Percentiles rank a stretch among this genome's conserved stretches.
Evolutionary conservation across 257 asterid species (phyloP).

Genomic region (Forsythia viridissima): DNA sequence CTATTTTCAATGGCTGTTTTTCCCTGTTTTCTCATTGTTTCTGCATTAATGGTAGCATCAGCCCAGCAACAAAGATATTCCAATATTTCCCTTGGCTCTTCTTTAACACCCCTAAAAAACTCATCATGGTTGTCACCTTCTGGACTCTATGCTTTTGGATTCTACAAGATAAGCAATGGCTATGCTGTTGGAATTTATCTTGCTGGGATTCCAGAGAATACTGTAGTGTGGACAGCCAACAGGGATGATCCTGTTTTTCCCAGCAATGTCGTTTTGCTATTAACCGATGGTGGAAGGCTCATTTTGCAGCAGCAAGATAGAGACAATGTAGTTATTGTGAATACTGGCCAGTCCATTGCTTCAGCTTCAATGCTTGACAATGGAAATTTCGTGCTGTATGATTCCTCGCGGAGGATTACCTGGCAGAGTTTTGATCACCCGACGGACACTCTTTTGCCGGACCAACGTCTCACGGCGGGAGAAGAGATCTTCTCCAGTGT

Average conservation of each 20-base stretch:
- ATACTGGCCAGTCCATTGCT: slow-evolving; percentile 7
- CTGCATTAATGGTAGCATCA: slow-evolving; percentile 16
- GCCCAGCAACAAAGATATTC: slow-evolving; percentile 28
- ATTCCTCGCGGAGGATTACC: slow-evolving; percentile 5
- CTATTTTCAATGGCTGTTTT: slow-evolving; percentile 21
- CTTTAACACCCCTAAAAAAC: slow-evolving; percentile 39
- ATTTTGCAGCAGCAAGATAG: slow-evolving; percentile 25
- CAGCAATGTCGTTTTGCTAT: slow-evolving; percentile 14
- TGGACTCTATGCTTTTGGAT: slow-evolving; percentile 42
- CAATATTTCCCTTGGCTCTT: slow-evolving; percentile 42
- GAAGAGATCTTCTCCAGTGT: slow-evolving; percentile 39
- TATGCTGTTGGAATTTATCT: slow-evolving; percentile 32
- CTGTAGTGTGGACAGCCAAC: slow-evolving; percentile 40
- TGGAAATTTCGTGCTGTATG: slow-evolving; percentile 58
- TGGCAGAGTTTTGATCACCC: slow-evolving; percentile 67
- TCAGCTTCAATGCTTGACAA: slow-evolving; percentile 48
- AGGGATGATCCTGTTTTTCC: slow-evolving; percentile 26
- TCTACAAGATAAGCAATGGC: slow-evolving; percentile 23
- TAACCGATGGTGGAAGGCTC: slow-evolving; percentile 39
- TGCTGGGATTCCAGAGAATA: slow-evolving; percentile 11
- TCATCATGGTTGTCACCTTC: slow-evolving; percentile 37
- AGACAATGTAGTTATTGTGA: not conserved
- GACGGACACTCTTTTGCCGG: slow-evolving; percentile 45
- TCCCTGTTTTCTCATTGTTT: slow-evolving; percentile 19
- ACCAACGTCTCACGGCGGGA: slow-evolving; percentile 30